phyloP scores from a whole-genome alignment of 176 grass and related monocot species.

The Carex myosuroides region DNA sequence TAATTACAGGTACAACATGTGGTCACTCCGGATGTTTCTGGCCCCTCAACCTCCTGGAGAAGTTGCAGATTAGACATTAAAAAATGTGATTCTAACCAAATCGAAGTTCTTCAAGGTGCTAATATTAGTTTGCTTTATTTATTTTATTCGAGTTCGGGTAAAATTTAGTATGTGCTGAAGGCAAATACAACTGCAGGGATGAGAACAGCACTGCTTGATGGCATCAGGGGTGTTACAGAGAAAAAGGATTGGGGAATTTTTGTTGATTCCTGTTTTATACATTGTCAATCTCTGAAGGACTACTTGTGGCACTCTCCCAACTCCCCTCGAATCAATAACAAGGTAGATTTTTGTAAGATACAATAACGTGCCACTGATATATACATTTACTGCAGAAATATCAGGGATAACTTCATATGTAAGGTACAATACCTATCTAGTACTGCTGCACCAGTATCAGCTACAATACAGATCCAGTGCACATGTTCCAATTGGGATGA shows the following conservation, averaged over 20 bases:
- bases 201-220: conserved; percentile 29
- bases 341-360: conserved; percentile 19
- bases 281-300: conserved; percentile 41
- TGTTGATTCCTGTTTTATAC: conserved; percentile 57
- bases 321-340: conserved; percentile 42
- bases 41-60: conserved; percentile 48
- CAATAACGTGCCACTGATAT: neutral
- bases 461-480: neutral
- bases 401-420: neutral
- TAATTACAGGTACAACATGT: conserved; percentile 67
- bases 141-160: conserved; percentile 8
- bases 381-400: neutral
- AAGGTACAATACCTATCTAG: neutral
- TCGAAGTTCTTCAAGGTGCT: conserved; percentile 65
- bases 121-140: conserved; percentile 6
- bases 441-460: neutral
- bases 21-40: conserved; percentile 48
- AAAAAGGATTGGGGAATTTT: conserved; percentile 36
- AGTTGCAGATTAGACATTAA: conserved; percentile 64
- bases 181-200: conserved; percentile 27
- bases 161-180: conserved; percentile 7
- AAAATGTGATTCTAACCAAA: conserved; percentile 54
- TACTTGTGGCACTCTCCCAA: conserved; percentile 33
- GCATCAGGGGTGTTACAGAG: conserved; percentile 18
- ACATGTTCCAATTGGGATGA: neutral